Evolutionary conservation across 208 protist genomes (phyloP).

Genomic region (Leishmania aethiopica): DNA sequence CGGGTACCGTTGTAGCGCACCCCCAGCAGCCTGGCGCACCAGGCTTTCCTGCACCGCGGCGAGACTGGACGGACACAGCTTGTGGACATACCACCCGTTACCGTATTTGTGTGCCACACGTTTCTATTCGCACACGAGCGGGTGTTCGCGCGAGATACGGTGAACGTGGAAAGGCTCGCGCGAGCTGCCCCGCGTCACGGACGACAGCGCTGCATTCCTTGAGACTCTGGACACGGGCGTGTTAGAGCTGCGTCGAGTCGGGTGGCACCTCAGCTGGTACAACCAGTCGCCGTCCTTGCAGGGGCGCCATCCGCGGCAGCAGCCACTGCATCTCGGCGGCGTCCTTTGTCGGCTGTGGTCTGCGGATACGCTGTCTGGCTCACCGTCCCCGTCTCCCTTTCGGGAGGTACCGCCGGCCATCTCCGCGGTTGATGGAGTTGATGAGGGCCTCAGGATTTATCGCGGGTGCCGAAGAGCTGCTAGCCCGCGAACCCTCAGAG

Average conservation of each 20-base stretch:
- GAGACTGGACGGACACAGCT: slow-evolving; percentile 11
- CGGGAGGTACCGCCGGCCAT: not conserved
- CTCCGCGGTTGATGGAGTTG: not conserved
- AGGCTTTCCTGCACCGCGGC: slow-evolving; percentile 26
- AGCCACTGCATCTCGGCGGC: not conserved
- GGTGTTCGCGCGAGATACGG: not conserved
- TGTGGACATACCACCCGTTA: not conserved
- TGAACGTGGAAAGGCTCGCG: not conserved
- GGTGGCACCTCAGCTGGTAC: slow-evolving; percentile 21
- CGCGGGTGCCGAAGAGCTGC: slow-evolving; percentile 40
- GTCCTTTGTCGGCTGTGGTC: not conserved
- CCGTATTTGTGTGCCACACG: slow-evolving; percentile 5
- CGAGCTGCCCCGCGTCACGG: not conserved
- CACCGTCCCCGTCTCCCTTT: not conserved
- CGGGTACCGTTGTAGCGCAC: slow-evolving; percentile 16
- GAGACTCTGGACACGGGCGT: slow-evolving; percentile 11
- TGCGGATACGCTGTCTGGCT: not conserved
- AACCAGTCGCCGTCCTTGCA: slow-evolving; percentile 2
- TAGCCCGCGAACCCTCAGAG: slow-evolving; percentile 17
- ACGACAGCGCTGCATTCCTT: slow-evolving; percentile 21
- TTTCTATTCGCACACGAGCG: slow-evolving; percentile 19
- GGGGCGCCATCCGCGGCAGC: not conserved
- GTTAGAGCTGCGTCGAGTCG: slow-evolving; percentile 30
- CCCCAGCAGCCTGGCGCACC: slow-evolving; percentile 19
- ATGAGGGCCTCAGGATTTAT: slow-evolving; percentile 24